Conservation (phyloP, 2,329 filamentous ascomycete genomes). For the Penicillium concentricum region DNA sequence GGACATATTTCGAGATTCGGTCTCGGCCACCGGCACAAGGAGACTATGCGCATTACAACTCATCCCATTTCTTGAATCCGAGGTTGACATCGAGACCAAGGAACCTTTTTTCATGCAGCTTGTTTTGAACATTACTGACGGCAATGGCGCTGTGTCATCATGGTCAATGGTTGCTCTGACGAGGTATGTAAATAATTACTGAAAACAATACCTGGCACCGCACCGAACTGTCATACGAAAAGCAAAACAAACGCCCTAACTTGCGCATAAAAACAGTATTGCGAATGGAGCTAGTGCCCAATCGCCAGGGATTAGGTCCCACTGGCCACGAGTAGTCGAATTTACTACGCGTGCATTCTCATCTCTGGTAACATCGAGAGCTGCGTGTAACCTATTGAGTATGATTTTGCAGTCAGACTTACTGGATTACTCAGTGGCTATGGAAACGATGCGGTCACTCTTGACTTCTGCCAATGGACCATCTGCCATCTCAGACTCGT, state of each 20-base stretch:
- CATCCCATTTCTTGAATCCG: conserved; percentile 51
- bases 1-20: conserved; percentile 38
- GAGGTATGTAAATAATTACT: conserved; percentile 56
- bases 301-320: conserved; percentile 42
- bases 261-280: conserved; percentile 28
- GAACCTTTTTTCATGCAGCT: conserved; percentile 59
- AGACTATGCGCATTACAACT: conserved; percentile 56
- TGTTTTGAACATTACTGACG: conserved; percentile 62
- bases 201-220: background rate
- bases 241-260: background rate
- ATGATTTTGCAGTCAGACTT: conserved; percentile 65
- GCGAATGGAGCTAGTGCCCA: conserved; percentile 35
- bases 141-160: conserved; percentile 63
- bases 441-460: conserved; percentile 69
- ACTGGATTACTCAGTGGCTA: conserved; percentile 65
- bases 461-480: conserved; percentile 78
- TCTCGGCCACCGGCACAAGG: conserved; percentile 36
- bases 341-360: conserved; percentile 68
- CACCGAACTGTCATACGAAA: background rate
- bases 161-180: conserved; percentile 86
- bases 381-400: conserved; percentile 72
- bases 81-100: conserved; percentile 54
- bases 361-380: conserved; percentile 68
- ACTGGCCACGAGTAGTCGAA: conserved; percentile 77
- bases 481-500: conserved; percentile 73